Conservation (phyloP, 306 rosid genomes). For the Oxytropis ochrocephala region DNA sequence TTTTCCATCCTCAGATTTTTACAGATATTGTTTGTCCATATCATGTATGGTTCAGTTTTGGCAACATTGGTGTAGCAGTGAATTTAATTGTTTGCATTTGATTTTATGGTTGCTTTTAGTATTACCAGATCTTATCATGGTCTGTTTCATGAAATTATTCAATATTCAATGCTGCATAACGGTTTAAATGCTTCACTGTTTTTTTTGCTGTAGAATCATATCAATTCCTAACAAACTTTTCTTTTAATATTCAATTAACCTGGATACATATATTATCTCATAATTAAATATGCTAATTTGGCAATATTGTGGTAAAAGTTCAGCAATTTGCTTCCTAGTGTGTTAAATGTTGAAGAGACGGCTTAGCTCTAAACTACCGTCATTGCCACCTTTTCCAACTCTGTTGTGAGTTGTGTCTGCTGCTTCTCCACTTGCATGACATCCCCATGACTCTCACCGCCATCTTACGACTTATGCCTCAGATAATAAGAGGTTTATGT, state of each 20-base stretch:
- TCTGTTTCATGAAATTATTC: too few species aligned
- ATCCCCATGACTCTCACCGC: neutral
- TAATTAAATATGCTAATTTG: neutral
- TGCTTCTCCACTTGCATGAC: neutral
- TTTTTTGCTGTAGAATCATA: neutral
- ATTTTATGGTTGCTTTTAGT: too few species aligned
- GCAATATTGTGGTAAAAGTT: slow-evolving; percentile 1
- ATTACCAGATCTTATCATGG: too few species aligned
- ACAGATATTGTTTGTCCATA: too few species aligned
- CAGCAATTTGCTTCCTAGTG: neutral
- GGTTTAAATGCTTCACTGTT: neutral
- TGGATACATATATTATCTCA: neutral
- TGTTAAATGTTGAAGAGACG: neutral
- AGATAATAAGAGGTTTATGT: neutral
- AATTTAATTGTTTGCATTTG: too few species aligned
- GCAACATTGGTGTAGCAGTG: too few species aligned
- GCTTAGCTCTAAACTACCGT: neutral
- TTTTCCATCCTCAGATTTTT: too few species aligned
- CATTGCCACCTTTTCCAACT: neutral
- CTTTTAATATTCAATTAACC: neutral
- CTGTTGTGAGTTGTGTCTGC: too few species aligned
- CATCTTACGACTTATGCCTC: neutral
- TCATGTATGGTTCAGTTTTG: too few species aligned
- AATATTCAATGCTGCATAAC: neutral
- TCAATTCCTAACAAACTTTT: neutral